Percentiles rank a stretch among this genome's conserved stretches.
Evolutionary conservation across 306 rosid genomes (phyloP).

Genomic region (Myrica gale): DNA sequence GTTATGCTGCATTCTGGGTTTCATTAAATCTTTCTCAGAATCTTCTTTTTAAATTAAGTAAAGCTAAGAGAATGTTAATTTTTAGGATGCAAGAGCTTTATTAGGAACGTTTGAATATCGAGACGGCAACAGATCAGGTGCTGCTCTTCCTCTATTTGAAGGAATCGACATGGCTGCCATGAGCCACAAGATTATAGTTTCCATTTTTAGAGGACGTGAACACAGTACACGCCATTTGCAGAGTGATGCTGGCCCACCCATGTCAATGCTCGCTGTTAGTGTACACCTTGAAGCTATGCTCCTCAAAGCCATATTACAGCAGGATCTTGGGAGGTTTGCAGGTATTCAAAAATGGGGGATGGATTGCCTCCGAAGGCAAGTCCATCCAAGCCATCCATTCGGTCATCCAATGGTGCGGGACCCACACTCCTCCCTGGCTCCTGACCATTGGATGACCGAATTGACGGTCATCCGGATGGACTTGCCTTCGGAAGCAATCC

Average conservation of each 20-base stretch:
- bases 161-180: constrained; percentile 84
- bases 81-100: constrained; percentile 92
- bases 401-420: too few species aligned
- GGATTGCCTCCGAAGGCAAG: too few species aligned
- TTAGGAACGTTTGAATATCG: constrained; percentile 94
- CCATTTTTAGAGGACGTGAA: constrained; percentile 64
- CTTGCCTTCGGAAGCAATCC: too few species aligned
- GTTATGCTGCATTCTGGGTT: constrained; percentile 16
- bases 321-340: constrained; percentile 74
- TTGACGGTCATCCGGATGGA: too few species aligned
- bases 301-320: constrained; percentile 81
- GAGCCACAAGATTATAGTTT: constrained; percentile 61
- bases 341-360: constrained; percentile 52
- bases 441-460: too few species aligned
- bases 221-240: constrained; percentile 51
- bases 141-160: constrained; percentile 92
- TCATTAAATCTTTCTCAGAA: constrained; percentile 9
- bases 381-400: too few species aligned
- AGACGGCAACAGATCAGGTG: constrained; percentile 68
- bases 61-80: constrained; percentile 25
- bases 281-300: constrained; percentile 85
- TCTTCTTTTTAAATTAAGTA: background rate
- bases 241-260: constrained; percentile 55
- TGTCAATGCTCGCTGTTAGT: constrained; percentile 90
- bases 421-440: too few species aligned